Evolutionary conservation across 2,329 filamentous ascomycete species (phyloP).

Genomic region (Pseudogymnoascus sp.): DNA sequence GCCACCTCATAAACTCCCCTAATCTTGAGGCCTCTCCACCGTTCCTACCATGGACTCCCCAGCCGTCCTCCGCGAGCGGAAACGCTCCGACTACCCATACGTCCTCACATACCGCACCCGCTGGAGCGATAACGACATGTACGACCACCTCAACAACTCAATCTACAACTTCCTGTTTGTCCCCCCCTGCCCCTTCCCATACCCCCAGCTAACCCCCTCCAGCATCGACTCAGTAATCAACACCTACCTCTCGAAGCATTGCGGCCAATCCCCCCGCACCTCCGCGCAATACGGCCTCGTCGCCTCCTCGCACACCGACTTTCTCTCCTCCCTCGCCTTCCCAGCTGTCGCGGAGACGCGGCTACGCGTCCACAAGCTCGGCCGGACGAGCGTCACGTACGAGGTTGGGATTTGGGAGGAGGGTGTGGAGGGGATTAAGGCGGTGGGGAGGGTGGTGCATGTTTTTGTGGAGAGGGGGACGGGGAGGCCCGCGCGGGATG

Average conservation of each 20-base stretch:
- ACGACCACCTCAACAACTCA: constrained; percentile 80
- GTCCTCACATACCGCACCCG: constrained; percentile 75
- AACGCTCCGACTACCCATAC: constrained; percentile 67
- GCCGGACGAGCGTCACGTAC: constrained; percentile 80
- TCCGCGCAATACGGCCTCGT: constrained; percentile 74
- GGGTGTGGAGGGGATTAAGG: constrained; percentile 65
- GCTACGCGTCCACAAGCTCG: constrained; percentile 74
- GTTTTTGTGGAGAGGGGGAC: constrained; percentile 76
- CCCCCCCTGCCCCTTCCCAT: constrained; percentile 6
- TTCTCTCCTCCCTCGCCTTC: constrained; percentile 73
- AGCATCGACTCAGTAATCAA: constrained; percentile 88
- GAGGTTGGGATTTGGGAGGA: constrained; percentile 81
- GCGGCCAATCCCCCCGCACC: constrained; percentile 62
- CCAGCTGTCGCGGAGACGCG: constrained; percentile 76
- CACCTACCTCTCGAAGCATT: constrained; percentile 74
- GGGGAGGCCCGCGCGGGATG: constrained; percentile 57
- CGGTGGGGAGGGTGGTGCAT: constrained; percentile 79
- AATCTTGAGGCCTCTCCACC: neutral
- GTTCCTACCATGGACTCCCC: neutral
- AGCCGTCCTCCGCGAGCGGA: neutral
- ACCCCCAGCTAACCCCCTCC: constrained; percentile 15
- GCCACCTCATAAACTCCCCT: neutral
- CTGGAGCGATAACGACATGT: constrained; percentile 50
- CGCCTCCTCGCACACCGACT: constrained; percentile 79
- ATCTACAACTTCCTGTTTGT: constrained; percentile 71